Evolutionary conservation across 176 grass and related monocot genomes (phyloP).

Genomic region (Dactylis glomerata): DNA sequence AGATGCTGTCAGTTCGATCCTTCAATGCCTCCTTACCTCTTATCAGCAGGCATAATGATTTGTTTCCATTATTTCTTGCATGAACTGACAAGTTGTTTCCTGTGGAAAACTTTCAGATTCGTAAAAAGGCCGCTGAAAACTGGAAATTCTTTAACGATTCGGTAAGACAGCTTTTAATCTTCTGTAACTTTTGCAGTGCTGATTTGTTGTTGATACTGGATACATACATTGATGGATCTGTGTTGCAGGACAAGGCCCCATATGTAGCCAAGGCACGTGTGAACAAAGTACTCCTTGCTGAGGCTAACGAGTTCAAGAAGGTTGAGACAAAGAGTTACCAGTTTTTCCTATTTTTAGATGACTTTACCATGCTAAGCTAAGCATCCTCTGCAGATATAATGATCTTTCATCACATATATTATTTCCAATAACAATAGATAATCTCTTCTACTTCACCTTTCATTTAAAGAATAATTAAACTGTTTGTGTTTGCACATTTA

Average conservation of each 20-base stretch:
- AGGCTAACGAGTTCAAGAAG: not conserved
- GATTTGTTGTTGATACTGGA: not conserved
- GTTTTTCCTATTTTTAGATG: not conserved
- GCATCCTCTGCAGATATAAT: not conserved
- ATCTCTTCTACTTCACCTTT: not conserved
- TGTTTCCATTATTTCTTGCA: not conserved
- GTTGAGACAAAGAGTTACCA: not conserved
- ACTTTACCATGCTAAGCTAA: not conserved
- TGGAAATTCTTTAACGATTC: not conserved
- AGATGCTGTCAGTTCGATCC: not conserved
- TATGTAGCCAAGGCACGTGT: not conserved
- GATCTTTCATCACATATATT: not conserved
- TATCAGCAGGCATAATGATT: not conserved
- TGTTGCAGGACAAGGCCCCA: not conserved
- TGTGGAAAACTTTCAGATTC: not conserved
- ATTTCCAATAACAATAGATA: not conserved
- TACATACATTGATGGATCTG: not conserved
- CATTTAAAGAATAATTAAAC: not conserved
- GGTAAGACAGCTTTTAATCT: not conserved
- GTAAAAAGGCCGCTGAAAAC: not conserved
- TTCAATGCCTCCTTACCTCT: not conserved
- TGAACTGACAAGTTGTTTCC: not conserved
- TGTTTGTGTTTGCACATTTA: not conserved
- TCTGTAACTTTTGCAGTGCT: not conserved
- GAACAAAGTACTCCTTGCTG: not conserved